A percentile compares a stretch with the other conserved stretches of the same genome.
phyloP scores from a whole-genome alignment of 495 filamentous ascomycete genomes.

The Physcia stellaris region DNA sequence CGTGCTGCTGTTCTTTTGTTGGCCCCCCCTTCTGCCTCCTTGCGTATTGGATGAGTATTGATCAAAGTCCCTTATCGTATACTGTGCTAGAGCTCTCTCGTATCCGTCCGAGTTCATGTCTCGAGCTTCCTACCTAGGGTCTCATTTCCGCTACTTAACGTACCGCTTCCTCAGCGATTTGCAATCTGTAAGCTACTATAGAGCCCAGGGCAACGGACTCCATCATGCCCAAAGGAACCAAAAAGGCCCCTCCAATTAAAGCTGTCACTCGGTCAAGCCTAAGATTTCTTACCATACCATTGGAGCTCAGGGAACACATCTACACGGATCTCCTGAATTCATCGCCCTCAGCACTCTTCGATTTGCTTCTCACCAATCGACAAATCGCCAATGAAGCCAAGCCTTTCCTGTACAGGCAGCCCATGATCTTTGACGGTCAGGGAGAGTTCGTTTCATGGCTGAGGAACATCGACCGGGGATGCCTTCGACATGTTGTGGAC shows the following conservation, averaged over 20 bases:
- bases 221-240: not conserved
- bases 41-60: no score
- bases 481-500: slow-evolving; percentile 8
- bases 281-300: slow-evolving; percentile 11
- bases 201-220: no score
- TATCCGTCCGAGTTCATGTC: no score
- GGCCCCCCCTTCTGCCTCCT: no score
- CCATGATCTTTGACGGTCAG: slow-evolving; percentile 15
- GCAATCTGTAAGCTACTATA: no score
- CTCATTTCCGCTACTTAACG: no score
- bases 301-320: slow-evolving; percentile 14
- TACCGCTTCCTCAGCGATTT: no score
- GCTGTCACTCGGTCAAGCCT: not conserved
- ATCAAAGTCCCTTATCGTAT: no score
- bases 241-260: not conserved
- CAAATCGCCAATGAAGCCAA: slow-evolving; percentile 13
- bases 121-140: no score
- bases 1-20: no score
- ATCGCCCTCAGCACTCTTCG: slow-evolving; percentile 6
- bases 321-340: slow-evolving; percentile 8
- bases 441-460: slow-evolving; percentile 13
- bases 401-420: slow-evolving; percentile 14
- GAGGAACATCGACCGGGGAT: slow-evolving; percentile 8
- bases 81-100: no score
- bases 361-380: slow-evolving; percentile 9